Evolutionary conservation across 345 rosid genomes (phyloP).

Genomic region (Aquilaria yunnanensis): DNA sequence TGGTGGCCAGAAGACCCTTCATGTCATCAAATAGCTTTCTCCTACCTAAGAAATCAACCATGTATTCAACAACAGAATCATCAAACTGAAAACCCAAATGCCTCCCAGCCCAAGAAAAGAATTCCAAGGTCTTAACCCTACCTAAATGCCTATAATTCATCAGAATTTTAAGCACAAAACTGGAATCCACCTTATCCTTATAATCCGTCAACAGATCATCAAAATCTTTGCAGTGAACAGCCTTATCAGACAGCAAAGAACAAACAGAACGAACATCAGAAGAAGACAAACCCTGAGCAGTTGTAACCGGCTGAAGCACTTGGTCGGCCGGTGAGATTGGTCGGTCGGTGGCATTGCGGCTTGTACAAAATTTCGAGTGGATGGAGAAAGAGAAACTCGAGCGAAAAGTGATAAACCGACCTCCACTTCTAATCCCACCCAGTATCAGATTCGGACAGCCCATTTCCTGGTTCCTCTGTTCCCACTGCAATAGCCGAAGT

Average conservation of each 20-base stretch:
- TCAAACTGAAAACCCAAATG: slow-evolving; percentile 27
- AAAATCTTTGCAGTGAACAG: slow-evolving; percentile 1
- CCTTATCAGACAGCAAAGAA: slow-evolving; percentile 14
- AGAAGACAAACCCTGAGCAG: background rate
- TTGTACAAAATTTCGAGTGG: background rate
- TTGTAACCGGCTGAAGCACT: background rate
- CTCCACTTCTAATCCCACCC: slow-evolving; percentile 2
- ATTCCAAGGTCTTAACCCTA: slow-evolving; percentile 23
- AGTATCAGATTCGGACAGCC: background rate
- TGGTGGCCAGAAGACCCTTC: slow-evolving; percentile 19
- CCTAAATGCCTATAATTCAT: slow-evolving; percentile 29
- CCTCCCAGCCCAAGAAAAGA: slow-evolving; percentile 32
- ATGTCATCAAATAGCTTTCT: slow-evolving; percentile 38
- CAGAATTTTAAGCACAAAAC: slow-evolving; percentile 22
- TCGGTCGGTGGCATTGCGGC: background rate
- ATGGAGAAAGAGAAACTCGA: slow-evolving; percentile 6
- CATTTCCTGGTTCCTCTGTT: too few relatives aligned
- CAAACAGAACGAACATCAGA: slow-evolving; percentile 14
- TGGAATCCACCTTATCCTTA: slow-evolving; percentile 18
- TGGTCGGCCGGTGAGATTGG: background rate
- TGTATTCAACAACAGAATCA: slow-evolving; percentile 24
- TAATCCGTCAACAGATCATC: slow-evolving; percentile 18
- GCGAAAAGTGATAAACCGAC: background rate
- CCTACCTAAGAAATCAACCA: slow-evolving; percentile 30
- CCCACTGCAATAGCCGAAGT: too few relatives aligned